These are phyloP conservation scores for Clavariopsis aquatica DNA, from an alignment of 495 filamentous ascomycete species.

Conservation along the genomic window DNA sequence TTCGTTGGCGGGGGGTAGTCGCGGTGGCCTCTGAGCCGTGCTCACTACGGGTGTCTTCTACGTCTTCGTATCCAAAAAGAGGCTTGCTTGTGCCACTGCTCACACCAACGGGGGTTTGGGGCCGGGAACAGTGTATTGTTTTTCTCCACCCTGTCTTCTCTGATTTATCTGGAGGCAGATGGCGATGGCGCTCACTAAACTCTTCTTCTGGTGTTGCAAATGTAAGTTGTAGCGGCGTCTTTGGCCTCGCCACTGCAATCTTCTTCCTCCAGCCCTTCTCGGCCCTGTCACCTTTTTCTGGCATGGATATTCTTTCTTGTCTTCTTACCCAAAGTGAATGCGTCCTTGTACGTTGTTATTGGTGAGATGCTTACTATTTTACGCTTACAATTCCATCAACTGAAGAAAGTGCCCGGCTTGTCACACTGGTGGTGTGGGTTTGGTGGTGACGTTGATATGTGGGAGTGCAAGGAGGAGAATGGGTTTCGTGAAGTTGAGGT, in stretches of 20 bases:
- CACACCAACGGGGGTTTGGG: conserved; percentile 34
- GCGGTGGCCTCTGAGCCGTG: conserved; percentile 17
- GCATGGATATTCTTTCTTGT: neutral
- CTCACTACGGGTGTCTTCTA: conserved; percentile 31
- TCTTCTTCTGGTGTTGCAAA: neutral
- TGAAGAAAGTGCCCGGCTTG: too few species aligned
- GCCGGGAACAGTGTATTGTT: conserved; percentile 35
- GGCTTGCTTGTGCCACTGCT: conserved; percentile 20
- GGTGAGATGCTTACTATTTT: neutral
- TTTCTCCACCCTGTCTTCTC: conserved; percentile 24
- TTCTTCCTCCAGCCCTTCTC: conserved; percentile 22
- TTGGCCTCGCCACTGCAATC: conserved; percentile 5
- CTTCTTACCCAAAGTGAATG: neutral
- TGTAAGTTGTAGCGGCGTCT: conserved; percentile 10
- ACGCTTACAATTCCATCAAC: too few species aligned
- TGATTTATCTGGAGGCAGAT: neutral
- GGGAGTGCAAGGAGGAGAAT: too few species aligned
- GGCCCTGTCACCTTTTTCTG: neutral
- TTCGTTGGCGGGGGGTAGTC: conserved; percentile 28
- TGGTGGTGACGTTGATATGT: too few species aligned
- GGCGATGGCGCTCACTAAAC: neutral
- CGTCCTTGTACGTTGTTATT: neutral
- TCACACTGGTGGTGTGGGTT: too few species aligned
- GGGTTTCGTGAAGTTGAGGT: too few species aligned
- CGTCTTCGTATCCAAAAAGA: conserved; percentile 20